phyloP scores from a whole-genome alignment of 2,329 filamentous ascomycete genomes.

The Phialophora verrucosa region DNA sequence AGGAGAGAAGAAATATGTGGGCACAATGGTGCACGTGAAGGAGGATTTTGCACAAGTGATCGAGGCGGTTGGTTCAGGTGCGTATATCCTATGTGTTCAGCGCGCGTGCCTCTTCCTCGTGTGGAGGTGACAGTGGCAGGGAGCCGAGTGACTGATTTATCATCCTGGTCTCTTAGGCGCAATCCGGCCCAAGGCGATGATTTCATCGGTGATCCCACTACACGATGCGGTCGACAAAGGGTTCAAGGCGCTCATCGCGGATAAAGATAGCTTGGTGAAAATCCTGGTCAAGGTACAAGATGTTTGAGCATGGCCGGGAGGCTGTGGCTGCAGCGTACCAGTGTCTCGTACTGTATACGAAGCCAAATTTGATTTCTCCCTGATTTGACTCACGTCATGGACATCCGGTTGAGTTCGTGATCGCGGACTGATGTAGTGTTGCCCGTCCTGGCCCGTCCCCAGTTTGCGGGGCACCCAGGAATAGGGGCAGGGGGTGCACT shows the following conservation, averaged over 20 bases:
- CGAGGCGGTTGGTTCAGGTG: conserved; percentile 10
- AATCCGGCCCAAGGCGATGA: conserved; percentile 2
- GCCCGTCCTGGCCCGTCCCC: not conserved
- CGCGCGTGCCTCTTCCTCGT: no score
- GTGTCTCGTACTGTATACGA: no score
- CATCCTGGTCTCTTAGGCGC: not conserved
- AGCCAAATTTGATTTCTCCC: no score
- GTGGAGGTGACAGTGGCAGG: no score
- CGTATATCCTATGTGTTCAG: not conserved
- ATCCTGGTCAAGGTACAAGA: conserved; percentile 7
- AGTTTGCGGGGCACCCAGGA: not conserved
- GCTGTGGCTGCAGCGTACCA: not conserved
- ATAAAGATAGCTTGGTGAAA: conserved; percentile 11
- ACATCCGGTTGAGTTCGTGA: no score
- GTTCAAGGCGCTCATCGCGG: conserved; percentile 9
- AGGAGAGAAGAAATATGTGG: conserved; percentile 15
- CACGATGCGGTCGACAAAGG: conserved; percentile 9
- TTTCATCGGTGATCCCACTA: conserved; percentile 5
- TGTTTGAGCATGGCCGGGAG: not conserved
- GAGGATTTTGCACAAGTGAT: conserved; percentile 11
- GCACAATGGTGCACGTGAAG: conserved; percentile 4
- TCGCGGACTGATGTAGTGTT: not conserved
- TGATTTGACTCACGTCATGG: no score
- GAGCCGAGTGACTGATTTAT: no score
- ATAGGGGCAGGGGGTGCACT: not conserved